Percentiles rank a stretch among this genome's conserved stretches.
Evolutionary conservation across 2,329 filamentous ascomycete genomes (phyloP).

Genomic region (Aureobasidium sp.): DNA sequence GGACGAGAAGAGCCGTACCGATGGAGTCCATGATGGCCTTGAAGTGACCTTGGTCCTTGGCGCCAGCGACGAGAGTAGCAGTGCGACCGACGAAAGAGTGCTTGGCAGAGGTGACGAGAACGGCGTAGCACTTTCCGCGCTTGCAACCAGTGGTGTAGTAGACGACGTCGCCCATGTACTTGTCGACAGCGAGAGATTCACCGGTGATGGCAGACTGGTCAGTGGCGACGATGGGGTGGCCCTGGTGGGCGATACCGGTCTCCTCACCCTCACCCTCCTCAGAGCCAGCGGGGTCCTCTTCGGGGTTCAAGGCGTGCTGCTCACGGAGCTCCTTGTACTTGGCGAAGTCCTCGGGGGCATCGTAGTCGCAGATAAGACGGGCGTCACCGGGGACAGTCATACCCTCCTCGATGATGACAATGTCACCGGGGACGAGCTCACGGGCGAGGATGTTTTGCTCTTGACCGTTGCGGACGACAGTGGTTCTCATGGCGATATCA

Average conservation of each 20-base stretch:
- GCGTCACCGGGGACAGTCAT: constrained; percentile 60
- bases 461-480: constrained; percentile 57
- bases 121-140: constrained; percentile 65
- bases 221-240: constrained; percentile 59
- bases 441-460: constrained; percentile 63
- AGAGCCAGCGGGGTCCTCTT: constrained; percentile 50
- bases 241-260: constrained; percentile 51
- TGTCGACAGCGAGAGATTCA: constrained; percentile 70
- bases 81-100: constrained; percentile 71
- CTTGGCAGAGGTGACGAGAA: constrained; percentile 58
- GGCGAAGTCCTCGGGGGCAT: constrained; percentile 56
- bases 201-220: constrained; percentile 76
- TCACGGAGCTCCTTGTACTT: constrained; percentile 56
- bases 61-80: constrained; percentile 63
- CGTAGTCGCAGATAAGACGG: constrained; percentile 64
- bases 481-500: constrained; percentile 68
- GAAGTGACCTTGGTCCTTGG: constrained; percentile 68
- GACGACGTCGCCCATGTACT: constrained; percentile 66
- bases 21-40: constrained; percentile 80
- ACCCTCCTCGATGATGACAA: constrained; percentile 65
- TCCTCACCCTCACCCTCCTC: constrained; percentile 49
- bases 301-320: constrained; percentile 43
- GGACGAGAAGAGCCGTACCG: constrained; percentile 61
- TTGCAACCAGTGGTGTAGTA: constrained; percentile 79
- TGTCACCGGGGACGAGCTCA: constrained; percentile 68